A percentile compares a stretch with the other conserved stretches of the same genome.
These are phyloP conservation scores for Lyophyllum atratum DNA, from an alignment of 768 basidiomycete species.

Conservation along the genomic window DNA sequence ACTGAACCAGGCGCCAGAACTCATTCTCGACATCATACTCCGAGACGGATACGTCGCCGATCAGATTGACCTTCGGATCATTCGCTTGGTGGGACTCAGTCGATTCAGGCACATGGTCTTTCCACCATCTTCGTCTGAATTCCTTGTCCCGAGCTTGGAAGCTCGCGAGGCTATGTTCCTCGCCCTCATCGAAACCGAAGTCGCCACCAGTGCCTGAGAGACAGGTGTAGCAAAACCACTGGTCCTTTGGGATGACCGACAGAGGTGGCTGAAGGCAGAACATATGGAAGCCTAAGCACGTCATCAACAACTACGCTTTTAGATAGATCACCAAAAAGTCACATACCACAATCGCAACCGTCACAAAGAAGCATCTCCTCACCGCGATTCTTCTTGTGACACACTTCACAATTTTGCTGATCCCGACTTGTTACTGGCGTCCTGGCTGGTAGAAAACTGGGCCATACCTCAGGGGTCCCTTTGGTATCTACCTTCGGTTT, in stretches of 20 bases:
- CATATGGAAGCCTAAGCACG: slow-evolving; percentile 84
- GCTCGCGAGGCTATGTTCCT: slow-evolving; percentile 89
- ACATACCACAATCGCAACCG: slow-evolving; percentile 48
- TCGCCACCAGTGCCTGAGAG: slow-evolving; percentile 90
- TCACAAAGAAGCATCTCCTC: slow-evolving; percentile 84
- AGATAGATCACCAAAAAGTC: neutral
- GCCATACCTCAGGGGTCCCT: slow-evolving; percentile 55
- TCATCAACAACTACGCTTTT: slow-evolving; percentile 17
- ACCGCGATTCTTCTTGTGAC: slow-evolving; percentile 84
- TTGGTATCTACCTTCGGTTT: slow-evolving; percentile 42
- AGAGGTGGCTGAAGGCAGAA: slow-evolving; percentile 95
- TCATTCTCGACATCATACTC: slow-evolving; percentile 93
- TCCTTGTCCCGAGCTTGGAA: slow-evolving; percentile 91
- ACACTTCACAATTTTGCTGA: slow-evolving; percentile 91
- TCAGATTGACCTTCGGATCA: slow-evolving; percentile 54
- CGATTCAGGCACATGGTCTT: slow-evolving; percentile 63
- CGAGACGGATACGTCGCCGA: slow-evolving; percentile 67
- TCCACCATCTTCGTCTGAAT: slow-evolving; percentile 90
- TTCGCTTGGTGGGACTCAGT: slow-evolving; percentile 34
- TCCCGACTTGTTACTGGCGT: slow-evolving; percentile 22
- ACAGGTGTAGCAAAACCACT: slow-evolving; percentile 96
- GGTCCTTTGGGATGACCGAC: slow-evolving; percentile 80
- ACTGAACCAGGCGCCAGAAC: slow-evolving; percentile 96
- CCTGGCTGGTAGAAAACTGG: slow-evolving; percentile 27
- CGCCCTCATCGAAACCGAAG: slow-evolving; percentile 97